These are phyloP conservation scores for Grammothele lineata DNA, from an alignment of 768 basidiomycete genomes.

Conservation along the genomic window DNA sequence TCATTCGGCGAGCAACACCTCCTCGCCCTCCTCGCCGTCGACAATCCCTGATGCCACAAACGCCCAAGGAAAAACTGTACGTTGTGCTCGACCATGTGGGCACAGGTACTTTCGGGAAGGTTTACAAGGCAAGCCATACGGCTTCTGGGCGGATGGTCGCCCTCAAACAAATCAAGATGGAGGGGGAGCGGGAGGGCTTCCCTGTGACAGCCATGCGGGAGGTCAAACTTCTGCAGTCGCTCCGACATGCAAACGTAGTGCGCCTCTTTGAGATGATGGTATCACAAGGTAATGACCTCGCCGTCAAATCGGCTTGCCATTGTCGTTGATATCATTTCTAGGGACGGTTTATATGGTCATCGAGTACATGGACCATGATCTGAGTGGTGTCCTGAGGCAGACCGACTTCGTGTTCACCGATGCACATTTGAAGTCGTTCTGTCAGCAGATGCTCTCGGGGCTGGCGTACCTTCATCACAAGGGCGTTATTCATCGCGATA, in stretches of 20 bases:
- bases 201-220: conserved; percentile 99
- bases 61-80: conserved; percentile 57
- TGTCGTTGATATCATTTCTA: conserved; percentile 29
- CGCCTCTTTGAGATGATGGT: conserved; percentile 98
- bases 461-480: conserved; percentile 94
- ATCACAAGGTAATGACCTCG: conserved; percentile 63
- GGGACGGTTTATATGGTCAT: conserved; percentile 99
- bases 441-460: conserved; percentile 92
- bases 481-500: conserved; percentile 95
- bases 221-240: conserved; percentile 92
- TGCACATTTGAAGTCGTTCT: conserved; percentile 93
- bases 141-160: conserved; percentile 78
- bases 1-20: too few relatives aligned
- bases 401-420: conserved; percentile 79
- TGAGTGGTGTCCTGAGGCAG: conserved; percentile 92
- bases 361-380: conserved; percentile 98
- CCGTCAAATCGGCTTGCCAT: too few relatives aligned
- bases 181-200: conserved; percentile 95
- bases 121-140: conserved; percentile 90
- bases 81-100: conserved; percentile 89
- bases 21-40: too few relatives aligned
- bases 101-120: conserved; percentile 98
- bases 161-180: conserved; percentile 96
- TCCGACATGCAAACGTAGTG: conserved; percentile 88
- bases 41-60: conserved; percentile 5